phyloP scores from a whole-genome alignment of 176 grass and related monocot genomes.

The Avena atlantica region DNA sequence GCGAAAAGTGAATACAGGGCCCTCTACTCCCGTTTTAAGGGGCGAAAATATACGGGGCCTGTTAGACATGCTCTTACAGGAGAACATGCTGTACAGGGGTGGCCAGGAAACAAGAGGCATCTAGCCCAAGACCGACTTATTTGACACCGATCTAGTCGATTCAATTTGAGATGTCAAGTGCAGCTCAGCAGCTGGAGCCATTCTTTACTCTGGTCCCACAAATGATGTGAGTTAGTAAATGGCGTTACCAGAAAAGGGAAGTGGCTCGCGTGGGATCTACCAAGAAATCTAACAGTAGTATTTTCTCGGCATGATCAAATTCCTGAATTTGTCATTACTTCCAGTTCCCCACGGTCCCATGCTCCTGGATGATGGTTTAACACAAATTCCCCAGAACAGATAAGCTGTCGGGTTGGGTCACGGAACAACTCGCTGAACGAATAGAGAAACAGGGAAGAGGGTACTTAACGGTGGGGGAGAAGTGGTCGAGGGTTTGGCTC shows the following conservation, averaged over 20 bases:
- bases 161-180: neutral
- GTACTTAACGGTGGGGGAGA: slow-evolving; percentile 76
- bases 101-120: neutral
- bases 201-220: neutral
- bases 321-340: neutral
- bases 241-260: neutral
- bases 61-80: neutral
- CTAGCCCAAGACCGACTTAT: neutral
- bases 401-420: neutral
- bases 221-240: neutral
- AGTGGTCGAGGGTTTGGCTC: slow-evolving; percentile 89
- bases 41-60: no score
- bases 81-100: neutral
- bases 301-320: neutral
- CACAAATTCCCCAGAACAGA: neutral
- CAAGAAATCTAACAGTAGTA: neutral
- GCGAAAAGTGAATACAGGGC: no score
- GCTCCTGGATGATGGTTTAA: neutral
- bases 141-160: neutral
- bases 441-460: neutral
- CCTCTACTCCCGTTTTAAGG: no score
- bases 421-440: neutral
- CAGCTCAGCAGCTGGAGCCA: neutral
- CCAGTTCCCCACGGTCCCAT: neutral
- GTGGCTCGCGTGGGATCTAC: neutral